A percentile compares a stretch with the other conserved stretches of the same genome.
phyloP scores from a whole-genome alignment of 2,329 filamentous ascomycete species.

The Sclerotinia trifoliorum region DNA sequence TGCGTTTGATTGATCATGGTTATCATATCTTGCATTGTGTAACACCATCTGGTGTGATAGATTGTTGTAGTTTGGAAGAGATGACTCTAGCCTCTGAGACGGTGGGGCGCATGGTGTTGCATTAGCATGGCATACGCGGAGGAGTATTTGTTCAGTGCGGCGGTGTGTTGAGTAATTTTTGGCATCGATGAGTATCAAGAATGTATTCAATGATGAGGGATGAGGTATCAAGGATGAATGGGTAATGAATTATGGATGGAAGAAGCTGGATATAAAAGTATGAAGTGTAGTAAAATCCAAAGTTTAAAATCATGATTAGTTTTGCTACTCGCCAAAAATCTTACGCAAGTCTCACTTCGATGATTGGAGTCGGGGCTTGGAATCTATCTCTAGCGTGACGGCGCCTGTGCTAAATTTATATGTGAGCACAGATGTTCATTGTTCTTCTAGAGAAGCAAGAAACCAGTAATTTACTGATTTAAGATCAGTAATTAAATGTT shows the following conservation, averaged over 20 bases:
- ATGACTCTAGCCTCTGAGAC: neutral
- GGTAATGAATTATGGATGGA: neutral
- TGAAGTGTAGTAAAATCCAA: neutral
- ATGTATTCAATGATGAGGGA: neutral
- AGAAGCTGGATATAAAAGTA: neutral
- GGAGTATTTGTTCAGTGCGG: neutral
- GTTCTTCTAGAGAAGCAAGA: too few species aligned
- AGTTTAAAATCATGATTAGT: neutral
- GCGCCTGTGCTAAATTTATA: too few species aligned
- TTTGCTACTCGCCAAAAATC: neutral
- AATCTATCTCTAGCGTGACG: too few species aligned
- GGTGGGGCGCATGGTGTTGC: neutral
- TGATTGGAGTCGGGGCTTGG: neutral
- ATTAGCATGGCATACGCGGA: neutral
- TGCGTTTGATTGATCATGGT: slow-evolving; percentile 29
- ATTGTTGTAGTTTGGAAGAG: neutral
- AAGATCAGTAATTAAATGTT: too few species aligned
- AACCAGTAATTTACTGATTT: too few species aligned
- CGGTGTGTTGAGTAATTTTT: neutral
- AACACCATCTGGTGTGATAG: slow-evolving; percentile 34
- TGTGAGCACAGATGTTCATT: too few species aligned
- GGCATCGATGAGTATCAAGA: neutral
- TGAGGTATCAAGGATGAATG: too few species aligned
- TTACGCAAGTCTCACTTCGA: neutral
- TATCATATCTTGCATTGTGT: slow-evolving; percentile 26